Conservation (phyloP, 768 basidiomycete genomes). For the Tephrocybe rancida region DNA sequence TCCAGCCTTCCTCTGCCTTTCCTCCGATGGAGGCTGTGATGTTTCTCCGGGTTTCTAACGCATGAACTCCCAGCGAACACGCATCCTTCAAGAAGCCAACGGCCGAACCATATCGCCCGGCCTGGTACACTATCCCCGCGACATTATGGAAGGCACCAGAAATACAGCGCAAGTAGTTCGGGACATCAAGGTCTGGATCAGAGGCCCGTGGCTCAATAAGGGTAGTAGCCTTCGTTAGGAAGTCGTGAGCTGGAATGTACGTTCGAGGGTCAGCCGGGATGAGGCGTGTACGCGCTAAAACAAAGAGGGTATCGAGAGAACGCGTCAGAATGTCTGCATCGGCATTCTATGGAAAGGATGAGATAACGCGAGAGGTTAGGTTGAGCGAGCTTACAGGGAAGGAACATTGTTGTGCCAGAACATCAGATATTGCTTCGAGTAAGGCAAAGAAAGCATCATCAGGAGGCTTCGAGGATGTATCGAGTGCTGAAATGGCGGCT, state of each 20-base stretch:
- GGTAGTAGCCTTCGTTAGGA: constrained; percentile 45
- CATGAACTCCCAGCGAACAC: constrained; percentile 54
- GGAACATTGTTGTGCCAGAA: constrained; percentile 29
- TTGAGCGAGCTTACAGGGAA: constrained; percentile 26
- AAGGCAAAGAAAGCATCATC: constrained; percentile 24
- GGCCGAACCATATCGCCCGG: constrained; percentile 59
- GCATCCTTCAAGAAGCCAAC: constrained; percentile 67
- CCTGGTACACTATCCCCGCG: constrained; percentile 72
- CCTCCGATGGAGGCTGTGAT: background rate
- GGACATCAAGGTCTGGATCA: constrained; percentile 28
- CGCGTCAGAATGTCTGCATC: constrained; percentile 41
- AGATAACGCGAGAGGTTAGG: constrained; percentile 13
- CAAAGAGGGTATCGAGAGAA: constrained; percentile 57
- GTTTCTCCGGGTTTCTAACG: constrained; percentile 35
- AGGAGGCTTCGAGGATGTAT: constrained; percentile 22
- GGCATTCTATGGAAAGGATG: constrained; percentile 17
- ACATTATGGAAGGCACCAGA: constrained; percentile 74
- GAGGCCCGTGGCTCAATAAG: constrained; percentile 30
- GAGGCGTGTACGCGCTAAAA: constrained; percentile 49
- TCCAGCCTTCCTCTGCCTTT: constrained; percentile 47
- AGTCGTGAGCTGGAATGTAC: constrained; percentile 46
- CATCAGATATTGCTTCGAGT: constrained; percentile 35
- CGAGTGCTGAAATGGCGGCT: constrained; percentile 48
- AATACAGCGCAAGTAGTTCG: constrained; percentile 68
- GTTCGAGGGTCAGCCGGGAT: constrained; percentile 43